These are phyloP conservation scores for Waltiozyma sp. DNA, from an alignment of 1,139 yeast species.

Conservation along the genomic window DNA sequence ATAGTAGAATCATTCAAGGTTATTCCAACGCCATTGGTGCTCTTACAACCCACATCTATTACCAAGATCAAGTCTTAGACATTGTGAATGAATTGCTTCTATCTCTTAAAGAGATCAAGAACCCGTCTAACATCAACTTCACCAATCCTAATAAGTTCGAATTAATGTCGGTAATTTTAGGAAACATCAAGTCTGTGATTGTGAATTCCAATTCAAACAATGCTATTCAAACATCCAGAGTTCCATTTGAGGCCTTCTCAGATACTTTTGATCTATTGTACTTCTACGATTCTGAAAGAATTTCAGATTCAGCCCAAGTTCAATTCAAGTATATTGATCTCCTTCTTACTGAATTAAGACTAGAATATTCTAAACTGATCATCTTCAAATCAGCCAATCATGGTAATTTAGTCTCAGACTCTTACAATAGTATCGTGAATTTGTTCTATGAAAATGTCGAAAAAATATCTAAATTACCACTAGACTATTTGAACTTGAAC, in stretches of 20 bases:
- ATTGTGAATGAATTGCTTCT: constrained; percentile 48
- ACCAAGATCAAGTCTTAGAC: constrained; percentile 73
- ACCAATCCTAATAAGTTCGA: neutral
- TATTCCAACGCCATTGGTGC: constrained; percentile 42
- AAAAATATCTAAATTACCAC: constrained; percentile 17
- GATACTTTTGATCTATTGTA: constrained; percentile 13
- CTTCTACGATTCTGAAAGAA: neutral
- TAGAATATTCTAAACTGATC: constrained; percentile 16
- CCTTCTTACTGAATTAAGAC: constrained; percentile 8
- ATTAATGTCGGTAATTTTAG: constrained; percentile 7
- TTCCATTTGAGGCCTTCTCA: constrained; percentile 16
- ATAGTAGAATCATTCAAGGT: constrained; percentile 8
- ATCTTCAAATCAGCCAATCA: constrained; percentile 18
- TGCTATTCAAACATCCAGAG: constrained; percentile 15
- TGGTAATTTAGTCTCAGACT: constrained; percentile 20
- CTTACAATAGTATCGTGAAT: constrained; percentile 13
- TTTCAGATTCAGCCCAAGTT: constrained; percentile 4
- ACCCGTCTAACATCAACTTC: neutral
- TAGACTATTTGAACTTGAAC: neutral
- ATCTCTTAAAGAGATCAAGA: constrained; percentile 14
- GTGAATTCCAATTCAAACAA: constrained; percentile 8
- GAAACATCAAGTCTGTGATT: constrained; percentile 11
- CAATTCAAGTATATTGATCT: constrained; percentile 12
- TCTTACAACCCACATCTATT: constrained; percentile 62
- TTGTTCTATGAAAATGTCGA: constrained; percentile 20